Evolutionary conservation across 352 stramenopile genomes (phyloP).

Genomic region (Halophytophthora batemanensis): DNA sequence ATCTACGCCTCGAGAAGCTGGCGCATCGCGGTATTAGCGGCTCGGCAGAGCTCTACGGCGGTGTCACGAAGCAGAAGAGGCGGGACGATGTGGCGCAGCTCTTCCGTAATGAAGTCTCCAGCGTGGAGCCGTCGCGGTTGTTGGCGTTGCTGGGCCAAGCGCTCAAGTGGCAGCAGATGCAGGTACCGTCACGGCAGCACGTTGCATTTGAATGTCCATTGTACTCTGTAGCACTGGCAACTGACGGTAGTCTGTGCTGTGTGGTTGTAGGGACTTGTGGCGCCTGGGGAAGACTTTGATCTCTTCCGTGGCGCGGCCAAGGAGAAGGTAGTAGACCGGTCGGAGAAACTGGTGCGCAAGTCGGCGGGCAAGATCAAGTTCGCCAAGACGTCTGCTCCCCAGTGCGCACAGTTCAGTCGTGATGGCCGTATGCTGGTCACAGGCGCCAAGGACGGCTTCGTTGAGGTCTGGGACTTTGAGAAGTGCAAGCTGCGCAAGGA

Average conservation of each 20-base stretch:
- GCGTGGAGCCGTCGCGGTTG: slow-evolving; percentile 84
- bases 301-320: slow-evolving; percentile 74
- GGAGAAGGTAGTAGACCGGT: slow-evolving; percentile 45
- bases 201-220: neutral
- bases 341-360: slow-evolving; percentile 64
- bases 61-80: slow-evolving; percentile 71
- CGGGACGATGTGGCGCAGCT: slow-evolving; percentile 74
- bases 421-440: slow-evolving; percentile 90
- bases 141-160: slow-evolving; percentile 87
- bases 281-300: slow-evolving; percentile 69
- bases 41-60: slow-evolving; percentile 57
- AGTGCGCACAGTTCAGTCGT: slow-evolving; percentile 85
- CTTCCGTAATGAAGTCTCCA: slow-evolving; percentile 68
- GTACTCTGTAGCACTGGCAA: neutral
- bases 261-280: slow-evolving; percentile 46
- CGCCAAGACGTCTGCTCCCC: slow-evolving; percentile 73
- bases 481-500: slow-evolving; percentile 90
- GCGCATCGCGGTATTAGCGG: slow-evolving; percentile 69
- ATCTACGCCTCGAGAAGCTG: slow-evolving; percentile 71
- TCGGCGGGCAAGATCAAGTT: slow-evolving; percentile 88
- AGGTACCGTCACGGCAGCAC: slow-evolving; percentile 24
- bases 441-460: slow-evolving; percentile 93
- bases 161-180: slow-evolving; percentile 88
- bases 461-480: slow-evolving; percentile 93
- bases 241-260: slow-evolving; percentile 3